These are phyloP conservation scores for Bonia amplexicaulis DNA, from an alignment of 176 grass and related monocot species.

Conservation along the genomic window DNA sequence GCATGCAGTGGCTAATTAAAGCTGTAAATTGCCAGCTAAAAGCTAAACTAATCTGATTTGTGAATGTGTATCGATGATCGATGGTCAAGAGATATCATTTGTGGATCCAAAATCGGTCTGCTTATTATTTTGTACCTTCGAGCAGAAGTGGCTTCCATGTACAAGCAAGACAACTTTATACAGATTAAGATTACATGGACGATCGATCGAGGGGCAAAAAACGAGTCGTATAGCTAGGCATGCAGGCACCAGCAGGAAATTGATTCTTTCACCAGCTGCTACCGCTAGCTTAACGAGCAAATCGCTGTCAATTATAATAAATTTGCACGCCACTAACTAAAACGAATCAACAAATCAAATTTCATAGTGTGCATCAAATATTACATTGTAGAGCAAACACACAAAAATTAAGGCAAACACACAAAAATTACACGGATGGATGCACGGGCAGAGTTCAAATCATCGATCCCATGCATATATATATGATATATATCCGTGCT, in stretches of 20 bases:
- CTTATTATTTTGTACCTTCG: background rate
- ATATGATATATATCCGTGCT: background rate
- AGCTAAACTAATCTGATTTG: background rate
- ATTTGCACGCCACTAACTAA: constrained; percentile 24
- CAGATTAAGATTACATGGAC: background rate
- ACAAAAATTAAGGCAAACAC: background rate
- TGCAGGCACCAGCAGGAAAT: background rate
- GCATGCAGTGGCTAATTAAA: background rate
- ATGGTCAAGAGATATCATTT: background rate
- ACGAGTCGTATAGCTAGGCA: background rate
- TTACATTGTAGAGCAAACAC: background rate
- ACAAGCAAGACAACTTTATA: background rate
- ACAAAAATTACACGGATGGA: background rate
- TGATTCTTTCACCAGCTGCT: background rate
- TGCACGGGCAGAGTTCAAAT: background rate
- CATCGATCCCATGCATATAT: background rate
- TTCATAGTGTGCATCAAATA: background rate
- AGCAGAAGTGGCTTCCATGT: constrained; percentile 20
- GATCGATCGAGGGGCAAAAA: background rate
- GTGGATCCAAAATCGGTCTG: background rate
- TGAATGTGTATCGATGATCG: background rate
- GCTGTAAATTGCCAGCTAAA: background rate
- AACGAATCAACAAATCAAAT: constrained; percentile 5
- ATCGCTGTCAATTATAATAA: background rate
- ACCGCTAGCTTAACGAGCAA: background rate